Percentiles rank a stretch among this genome's conserved stretches.
These are phyloP conservation scores for Musa acuminata DNA, from an alignment of 176 grass and related monocot genomes.

Conservation along the genomic window DNA sequence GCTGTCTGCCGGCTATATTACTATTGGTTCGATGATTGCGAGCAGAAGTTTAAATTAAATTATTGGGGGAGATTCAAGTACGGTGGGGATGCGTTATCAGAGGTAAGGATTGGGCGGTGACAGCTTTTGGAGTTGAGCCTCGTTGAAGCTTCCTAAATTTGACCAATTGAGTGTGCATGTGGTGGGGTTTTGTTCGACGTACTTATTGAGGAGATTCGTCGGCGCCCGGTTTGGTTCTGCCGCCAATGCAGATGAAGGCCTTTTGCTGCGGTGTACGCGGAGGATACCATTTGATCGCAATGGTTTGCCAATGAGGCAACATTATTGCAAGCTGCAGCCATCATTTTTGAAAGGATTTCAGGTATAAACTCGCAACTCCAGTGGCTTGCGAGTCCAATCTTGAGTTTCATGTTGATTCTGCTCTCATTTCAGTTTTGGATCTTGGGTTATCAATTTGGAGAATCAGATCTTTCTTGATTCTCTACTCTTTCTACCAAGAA, in stretches of 20 bases:
- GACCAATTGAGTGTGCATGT: not conserved
- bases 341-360: constrained; percentile 5
- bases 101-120: not conserved
- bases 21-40: constrained; percentile 47
- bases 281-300: not conserved
- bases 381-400: not conserved
- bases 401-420: not conserved
- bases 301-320: constrained; percentile 14
- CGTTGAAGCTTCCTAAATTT: not conserved
- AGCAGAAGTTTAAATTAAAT: constrained; percentile 33
- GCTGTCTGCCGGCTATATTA: constrained; percentile 47
- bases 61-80: constrained; percentile 23
- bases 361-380: not conserved
- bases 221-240: not conserved
- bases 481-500: not conserved
- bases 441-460: constrained; percentile 23
- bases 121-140: not conserved
- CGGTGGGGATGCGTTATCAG: constrained; percentile 21
- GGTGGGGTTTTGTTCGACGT: not conserved
- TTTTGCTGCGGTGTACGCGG: not conserved
- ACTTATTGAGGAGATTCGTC: not conserved
- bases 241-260: not conserved
- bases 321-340: not conserved
- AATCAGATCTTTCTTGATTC: not conserved
- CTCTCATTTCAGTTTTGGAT: constrained; percentile 48